These are phyloP conservation scores for Paraphaeosphaeria minitans DNA, from an alignment of 2,329 filamentous ascomycete genomes.

Conservation along the genomic window DNA sequence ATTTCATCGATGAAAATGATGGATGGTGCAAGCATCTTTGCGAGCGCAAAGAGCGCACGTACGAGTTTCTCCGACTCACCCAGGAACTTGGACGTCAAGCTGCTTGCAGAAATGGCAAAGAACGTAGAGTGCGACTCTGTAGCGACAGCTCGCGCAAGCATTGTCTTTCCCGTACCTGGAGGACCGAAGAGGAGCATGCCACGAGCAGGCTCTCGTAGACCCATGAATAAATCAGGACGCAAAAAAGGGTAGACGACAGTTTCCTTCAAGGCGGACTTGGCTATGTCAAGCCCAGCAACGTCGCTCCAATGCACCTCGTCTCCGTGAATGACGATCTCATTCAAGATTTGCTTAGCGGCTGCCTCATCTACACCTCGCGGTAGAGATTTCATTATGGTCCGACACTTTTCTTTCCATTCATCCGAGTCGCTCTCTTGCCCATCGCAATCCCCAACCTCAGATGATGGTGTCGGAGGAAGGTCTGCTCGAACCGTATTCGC, in stretches of 20 bases:
- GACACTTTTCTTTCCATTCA: slow-evolving; percentile 43
- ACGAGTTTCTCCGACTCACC: slow-evolving; percentile 97
- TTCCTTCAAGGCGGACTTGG: slow-evolving; percentile 91
- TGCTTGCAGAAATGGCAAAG: slow-evolving; percentile 95
- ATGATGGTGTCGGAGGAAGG: slow-evolving; percentile 37
- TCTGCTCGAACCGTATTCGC: slow-evolving; percentile 40
- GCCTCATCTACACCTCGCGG: slow-evolving; percentile 80
- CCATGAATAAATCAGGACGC: slow-evolving; percentile 93
- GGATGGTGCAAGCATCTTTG: slow-evolving; percentile 84
- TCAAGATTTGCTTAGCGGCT: slow-evolving; percentile 89
- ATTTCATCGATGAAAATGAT: slow-evolving; percentile 99
- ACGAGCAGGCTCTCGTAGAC: slow-evolving; percentile 87
- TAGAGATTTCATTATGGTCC: slow-evolving; percentile 70
- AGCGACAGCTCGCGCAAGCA: slow-evolving; percentile 92
- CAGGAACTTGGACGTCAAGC: slow-evolving; percentile 91
- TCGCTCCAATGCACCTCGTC: slow-evolving; percentile 96
- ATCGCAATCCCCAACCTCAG: slow-evolving; percentile 32
- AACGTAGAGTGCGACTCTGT: slow-evolving; percentile 95
- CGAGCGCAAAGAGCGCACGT: slow-evolving; percentile 85
- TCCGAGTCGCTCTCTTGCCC: slow-evolving; percentile 35
- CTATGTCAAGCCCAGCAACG: slow-evolving; percentile 85
- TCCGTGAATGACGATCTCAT: slow-evolving; percentile 92
- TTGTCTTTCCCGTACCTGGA: slow-evolving; percentile 97
- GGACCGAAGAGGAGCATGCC: slow-evolving; percentile 97
- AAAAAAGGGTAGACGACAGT: slow-evolving; percentile 97